phyloP scores from a whole-genome alignment of 169 alveolate genomes.

The Plasmodium malariae region DNA sequence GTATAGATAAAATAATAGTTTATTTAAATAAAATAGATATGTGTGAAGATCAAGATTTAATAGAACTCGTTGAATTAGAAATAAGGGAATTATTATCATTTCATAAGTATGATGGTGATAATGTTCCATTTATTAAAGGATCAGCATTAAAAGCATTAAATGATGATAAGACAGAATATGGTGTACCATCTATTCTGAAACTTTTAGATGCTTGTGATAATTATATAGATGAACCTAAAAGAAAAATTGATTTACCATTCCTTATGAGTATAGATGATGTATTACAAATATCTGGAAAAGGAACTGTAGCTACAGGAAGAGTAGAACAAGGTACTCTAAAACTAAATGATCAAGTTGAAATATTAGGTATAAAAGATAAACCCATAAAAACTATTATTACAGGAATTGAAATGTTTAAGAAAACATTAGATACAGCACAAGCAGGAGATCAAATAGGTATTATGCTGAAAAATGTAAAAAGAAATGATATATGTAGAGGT shows the following conservation, averaged over 20 bases:
- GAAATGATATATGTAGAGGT: slow-evolving; percentile 93
- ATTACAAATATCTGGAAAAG: slow-evolving; percentile 93
- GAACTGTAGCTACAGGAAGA: slow-evolving; percentile 96
- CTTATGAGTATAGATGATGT: slow-evolving; percentile 92
- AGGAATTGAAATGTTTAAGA: slow-evolving; percentile 95
- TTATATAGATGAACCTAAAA: slow-evolving; percentile 87
- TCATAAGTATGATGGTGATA: slow-evolving; percentile 93
- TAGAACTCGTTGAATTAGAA: slow-evolving; percentile 96
- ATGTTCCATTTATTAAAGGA: slow-evolving; percentile 92
- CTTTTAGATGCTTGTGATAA: slow-evolving; percentile 92
- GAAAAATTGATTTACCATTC: slow-evolving; percentile 92
- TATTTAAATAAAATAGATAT: slow-evolving; percentile 94
- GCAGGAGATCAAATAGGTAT: slow-evolving; percentile 98
- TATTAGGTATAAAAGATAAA: slow-evolving; percentile 91
- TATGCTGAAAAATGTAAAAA: slow-evolving; percentile 91
- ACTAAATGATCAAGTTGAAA: slow-evolving; percentile 93
- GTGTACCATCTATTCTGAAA: slow-evolving; percentile 85
- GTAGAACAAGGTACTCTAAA: slow-evolving; percentile 94
- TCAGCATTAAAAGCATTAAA: slow-evolving; percentile 94
- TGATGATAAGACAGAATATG: slow-evolving; percentile 82
- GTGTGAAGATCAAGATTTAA: slow-evolving; percentile 93
- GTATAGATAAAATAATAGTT: slow-evolving; percentile 93
- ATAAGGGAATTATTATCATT: slow-evolving; percentile 91
- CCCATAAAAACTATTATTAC: slow-evolving; percentile 85
- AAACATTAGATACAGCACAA: slow-evolving; percentile 92